Evolutionary conservation across 257 asterid genomes (phyloP), one percentile per base, ranked within the genome.

Genomic region (Salvia splendens): DNA sequence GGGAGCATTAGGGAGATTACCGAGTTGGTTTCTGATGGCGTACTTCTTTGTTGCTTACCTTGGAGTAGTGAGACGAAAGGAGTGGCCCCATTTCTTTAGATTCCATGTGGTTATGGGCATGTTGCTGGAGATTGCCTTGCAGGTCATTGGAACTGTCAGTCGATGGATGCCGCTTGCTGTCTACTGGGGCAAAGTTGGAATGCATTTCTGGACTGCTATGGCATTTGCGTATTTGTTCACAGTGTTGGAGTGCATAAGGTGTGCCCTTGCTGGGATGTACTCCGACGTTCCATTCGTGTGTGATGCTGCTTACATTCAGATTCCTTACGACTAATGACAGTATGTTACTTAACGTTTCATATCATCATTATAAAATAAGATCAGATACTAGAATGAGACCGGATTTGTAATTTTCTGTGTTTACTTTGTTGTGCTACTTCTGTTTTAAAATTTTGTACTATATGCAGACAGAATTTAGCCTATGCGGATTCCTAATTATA

Each of bases 1-100:
- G 67, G 74, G 81, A 58, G 72, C 92, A 1, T 15, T 90, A 33
- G 91, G 88, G 68, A 88, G 84, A 61, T 48, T 93, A 16, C 99
- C 99, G 0, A 72, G 88, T 55, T 90, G 97, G 99, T 93, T 83
- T 73, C 79, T 90, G 12, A 86, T 90, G 87, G 97, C 96, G 3
- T 93, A 93, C 58, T 85, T 90, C 82, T 85, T 88, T 40, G 77
- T 86, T 54, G 94, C 95, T 15, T 93, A 90, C 75, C 90, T 90
- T 28, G 97, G 95, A 53, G 55, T 93, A 0, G 97, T 93, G 54
- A 93, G 97, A 81, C 76, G 91, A 61, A 93, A 93, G 61, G 96
- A 89, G 68, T 93, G 97, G 96, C 99, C 96, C 3, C 96, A 93
- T 77, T 93, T 85, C 80, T 88, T 93, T 61, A 74, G 97, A 69